Evolutionary conservation across 768 basidiomycete species (phyloP).

Genomic region (Pholiota microspora): DNA sequence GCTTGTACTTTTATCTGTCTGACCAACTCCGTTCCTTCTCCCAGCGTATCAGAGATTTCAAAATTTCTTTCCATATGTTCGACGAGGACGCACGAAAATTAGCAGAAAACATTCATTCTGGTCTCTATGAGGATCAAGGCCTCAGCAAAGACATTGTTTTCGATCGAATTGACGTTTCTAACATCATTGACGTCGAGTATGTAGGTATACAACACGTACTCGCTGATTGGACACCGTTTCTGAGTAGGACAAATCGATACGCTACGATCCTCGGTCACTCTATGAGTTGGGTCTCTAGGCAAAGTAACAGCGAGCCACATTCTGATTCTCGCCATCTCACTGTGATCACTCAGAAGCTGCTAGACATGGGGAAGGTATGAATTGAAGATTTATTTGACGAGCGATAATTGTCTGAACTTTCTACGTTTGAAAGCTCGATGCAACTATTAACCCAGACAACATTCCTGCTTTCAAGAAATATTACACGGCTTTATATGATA

Average conservation of each 20-base stretch:
- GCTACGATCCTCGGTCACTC: slow-evolving; percentile 41
- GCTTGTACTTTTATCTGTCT: slow-evolving; percentile 45
- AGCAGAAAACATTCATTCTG: slow-evolving; percentile 20
- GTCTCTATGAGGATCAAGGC: slow-evolving; percentile 19
- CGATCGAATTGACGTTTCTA: slow-evolving; percentile 49
- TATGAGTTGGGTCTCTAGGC: slow-evolving; percentile 43
- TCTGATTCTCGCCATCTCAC: no score
- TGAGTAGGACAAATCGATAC: slow-evolving; percentile 22
- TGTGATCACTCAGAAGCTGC: no score
- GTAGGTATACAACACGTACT: slow-evolving; percentile 34
- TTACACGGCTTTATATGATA: no score
- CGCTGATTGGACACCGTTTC: slow-evolving; percentile 34
- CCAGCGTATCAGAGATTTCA: slow-evolving; percentile 29
- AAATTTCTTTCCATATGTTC: slow-evolving; percentile 31
- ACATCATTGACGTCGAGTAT: slow-evolving; percentile 42
- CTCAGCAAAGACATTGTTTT: slow-evolving; percentile 23
- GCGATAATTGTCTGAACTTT: no score
- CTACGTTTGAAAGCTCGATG: no score
- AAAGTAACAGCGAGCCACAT: slow-evolving; percentile 9
- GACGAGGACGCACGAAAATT: slow-evolving; percentile 31
- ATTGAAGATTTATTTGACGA: no score
- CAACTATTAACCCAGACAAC: no score
- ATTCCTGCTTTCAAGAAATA: no score
- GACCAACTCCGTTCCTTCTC: slow-evolving; percentile 38
- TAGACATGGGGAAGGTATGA: no score